Conservation (phyloP, 257 asterid genomes). For the Forsythia suspensa region DNA sequence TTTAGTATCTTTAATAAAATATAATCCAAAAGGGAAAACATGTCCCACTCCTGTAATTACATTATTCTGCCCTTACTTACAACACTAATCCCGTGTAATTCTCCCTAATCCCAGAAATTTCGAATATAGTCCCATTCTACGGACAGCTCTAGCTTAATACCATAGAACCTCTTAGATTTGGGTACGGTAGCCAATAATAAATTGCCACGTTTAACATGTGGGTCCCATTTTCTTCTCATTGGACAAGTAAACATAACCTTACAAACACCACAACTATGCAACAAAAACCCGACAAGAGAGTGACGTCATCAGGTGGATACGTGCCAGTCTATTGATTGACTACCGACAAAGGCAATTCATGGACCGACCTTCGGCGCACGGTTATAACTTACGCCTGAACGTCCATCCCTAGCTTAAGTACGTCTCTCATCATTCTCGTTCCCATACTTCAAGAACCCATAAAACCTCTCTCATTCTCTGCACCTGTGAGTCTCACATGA, state of each 20-base stretch:
- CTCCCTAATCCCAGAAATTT: too few relatives aligned
- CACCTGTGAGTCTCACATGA: not conserved
- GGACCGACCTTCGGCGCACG: not conserved
- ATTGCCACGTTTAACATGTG: too few relatives aligned
- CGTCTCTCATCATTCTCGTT: not conserved
- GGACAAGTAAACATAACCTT: too few relatives aligned
- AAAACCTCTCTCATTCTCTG: not conserved
- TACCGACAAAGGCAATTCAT: not conserved
- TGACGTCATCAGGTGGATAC: not conserved
- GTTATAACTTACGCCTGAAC: not conserved
- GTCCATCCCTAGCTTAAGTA: not conserved
- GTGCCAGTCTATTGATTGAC: not conserved
- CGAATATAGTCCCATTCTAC: too few relatives aligned
- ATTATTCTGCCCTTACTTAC: not conserved
- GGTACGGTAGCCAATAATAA: too few relatives aligned
- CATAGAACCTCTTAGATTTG: too few relatives aligned
- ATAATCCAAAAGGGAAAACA: not conserved
- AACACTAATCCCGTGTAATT: too few relatives aligned
- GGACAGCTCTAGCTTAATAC: too few relatives aligned
- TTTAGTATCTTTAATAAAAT: too few relatives aligned
- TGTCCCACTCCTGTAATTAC: too few relatives aligned
- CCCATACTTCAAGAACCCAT: not conserved
- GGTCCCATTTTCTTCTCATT: too few relatives aligned
- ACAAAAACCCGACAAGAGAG: not conserved
- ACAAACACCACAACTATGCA: too few relatives aligned